Percentiles rank a stretch among this genome's conserved stretches.
Evolutionary conservation across 352 stramenopile species (phyloP).

Genomic region (Vaucheria bursata): DNA sequence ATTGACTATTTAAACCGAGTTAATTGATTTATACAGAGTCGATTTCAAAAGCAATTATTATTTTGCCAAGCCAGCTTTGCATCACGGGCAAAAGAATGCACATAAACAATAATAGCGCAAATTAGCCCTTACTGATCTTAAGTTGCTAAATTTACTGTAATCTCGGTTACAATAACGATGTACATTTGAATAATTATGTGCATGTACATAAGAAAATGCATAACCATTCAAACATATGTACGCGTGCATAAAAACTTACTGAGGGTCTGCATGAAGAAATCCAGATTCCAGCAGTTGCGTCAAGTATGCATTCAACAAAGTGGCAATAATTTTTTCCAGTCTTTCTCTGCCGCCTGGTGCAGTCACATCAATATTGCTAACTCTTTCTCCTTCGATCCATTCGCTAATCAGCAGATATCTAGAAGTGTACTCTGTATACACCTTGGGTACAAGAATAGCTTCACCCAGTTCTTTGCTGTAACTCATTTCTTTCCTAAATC

Average conservation of each 20-base stretch:
- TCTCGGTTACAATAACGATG: too few species aligned
- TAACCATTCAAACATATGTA: background rate
- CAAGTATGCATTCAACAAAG: conserved; percentile 50
- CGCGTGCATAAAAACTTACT: too few species aligned
- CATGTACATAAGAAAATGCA: too few species aligned
- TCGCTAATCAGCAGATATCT: conserved; percentile 63
- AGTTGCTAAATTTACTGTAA: too few species aligned
- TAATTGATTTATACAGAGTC: too few species aligned
- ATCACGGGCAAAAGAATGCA: too few species aligned
- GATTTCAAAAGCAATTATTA: too few species aligned
- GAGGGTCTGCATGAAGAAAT: conserved; percentile 49
- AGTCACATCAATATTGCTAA: conserved; percentile 27
- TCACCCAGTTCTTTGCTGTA: conserved; percentile 35
- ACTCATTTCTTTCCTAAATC: conserved; percentile 40
- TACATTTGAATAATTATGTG: too few species aligned
- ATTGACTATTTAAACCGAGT: too few species aligned
- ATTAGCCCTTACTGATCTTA: too few species aligned
- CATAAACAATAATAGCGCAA: too few species aligned
- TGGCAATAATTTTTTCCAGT: conserved; percentile 35
- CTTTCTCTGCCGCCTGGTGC: conserved; percentile 16
- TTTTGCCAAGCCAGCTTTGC: too few species aligned
- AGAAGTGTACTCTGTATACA: conserved; percentile 19
- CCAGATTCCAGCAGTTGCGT: conserved; percentile 65
- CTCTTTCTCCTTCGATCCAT: conserved; percentile 61
- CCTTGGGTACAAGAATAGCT: conserved; percentile 36